Evolutionary conservation across 345 rosid species (phyloP), one percentile per base, ranked within the genome.

Genomic region (Luvunga scandens): DNA sequence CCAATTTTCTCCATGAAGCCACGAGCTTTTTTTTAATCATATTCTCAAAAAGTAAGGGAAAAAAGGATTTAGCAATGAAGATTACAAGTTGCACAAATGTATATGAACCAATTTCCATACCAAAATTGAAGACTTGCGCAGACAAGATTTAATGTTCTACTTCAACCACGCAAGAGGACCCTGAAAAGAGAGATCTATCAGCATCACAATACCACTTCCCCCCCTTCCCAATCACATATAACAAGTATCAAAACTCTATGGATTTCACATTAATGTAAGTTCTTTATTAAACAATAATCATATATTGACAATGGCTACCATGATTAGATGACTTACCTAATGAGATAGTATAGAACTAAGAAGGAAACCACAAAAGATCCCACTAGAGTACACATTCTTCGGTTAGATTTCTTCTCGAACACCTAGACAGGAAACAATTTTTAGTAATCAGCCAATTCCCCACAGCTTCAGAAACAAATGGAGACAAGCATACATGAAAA

Each of bases 321-420:
- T 3, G 27, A 72, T 27, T 42, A 21, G 77, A 50, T 73, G 60
- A 63, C 39, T 81, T 86, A 89, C 98, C 95, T 92, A 53, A 90
- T 73, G 75, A 93, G 89, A 83, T 85, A 91, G 77, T 87, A 90
- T 81, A 92, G 36, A 42, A 82, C 16, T 76, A 91, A 70, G 86
- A 93, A 92, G 75, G 85, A 79, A 75, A 85, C 79, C 79, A 92
- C 81, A 60, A 95, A 91, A 86, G 84, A 81, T 45, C 64, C 86
- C n/a, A 87, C 92, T 71, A 93, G 90, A 24, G 82, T 81, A 79
- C 94, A 92, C 76, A 83, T 92, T 84, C 82, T 90, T 76, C 86
- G 75, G 65, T 80, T 89, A 71, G 95, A 91, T 86, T 90, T 95
- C 89, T 90, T 91, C 87, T 91, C 98, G 73, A 92, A 92, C 36